Evolutionary conservation across 805 yeast species (phyloP), one percentile per base, ranked within the genome.

Genomic region (Candida lessepsii): DNA sequence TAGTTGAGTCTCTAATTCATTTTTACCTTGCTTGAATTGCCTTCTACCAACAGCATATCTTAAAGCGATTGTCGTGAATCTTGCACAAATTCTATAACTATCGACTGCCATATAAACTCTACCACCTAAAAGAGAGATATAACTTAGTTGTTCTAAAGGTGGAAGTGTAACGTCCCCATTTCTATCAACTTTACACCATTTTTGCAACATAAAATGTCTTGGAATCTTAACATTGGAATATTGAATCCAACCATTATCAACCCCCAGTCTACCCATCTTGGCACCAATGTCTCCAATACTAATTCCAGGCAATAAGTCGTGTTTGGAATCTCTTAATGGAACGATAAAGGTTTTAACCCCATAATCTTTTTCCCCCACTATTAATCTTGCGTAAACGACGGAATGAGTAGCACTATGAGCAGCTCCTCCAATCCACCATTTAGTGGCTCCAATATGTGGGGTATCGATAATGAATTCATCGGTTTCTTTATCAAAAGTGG

Each of bases 371-470:
- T 86, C 91, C 33, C 82, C 70, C 21, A 87, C 88, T 38, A 86
- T 76, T 46, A 90, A 71, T 45, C 97, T 74, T 4, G 96, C 96
- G 60, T 81, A 90, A 18, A 80, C 84, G n/a, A 82, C 79, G 17
- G 87, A 71, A 65, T 90, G 96, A 20, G 90, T 87, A 5, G 96
- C 87, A 15, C 95, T 82, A 62, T 87, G 95, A 9, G 96, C 96
- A 29, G 96, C 96, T 53, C 97, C 97, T 35, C 97, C 97, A 54
- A 90, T 90, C 97, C 97, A 90, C 96, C 97, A 90, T 61, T 90
- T 90, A 18, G 96, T 89, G 31, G 97, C 96, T 26, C 95, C 90
- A 40, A 86, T 61, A 57, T 89, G 86, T 1, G 97, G 97, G 9
- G 97, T 90, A 58, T 86, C 76, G 54, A 90, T 80, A 40, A 75